Base-by-base conservation (phyloP, 495 filamentous ascomycete genomes). In the Delitschia confertaspora region DNA sequence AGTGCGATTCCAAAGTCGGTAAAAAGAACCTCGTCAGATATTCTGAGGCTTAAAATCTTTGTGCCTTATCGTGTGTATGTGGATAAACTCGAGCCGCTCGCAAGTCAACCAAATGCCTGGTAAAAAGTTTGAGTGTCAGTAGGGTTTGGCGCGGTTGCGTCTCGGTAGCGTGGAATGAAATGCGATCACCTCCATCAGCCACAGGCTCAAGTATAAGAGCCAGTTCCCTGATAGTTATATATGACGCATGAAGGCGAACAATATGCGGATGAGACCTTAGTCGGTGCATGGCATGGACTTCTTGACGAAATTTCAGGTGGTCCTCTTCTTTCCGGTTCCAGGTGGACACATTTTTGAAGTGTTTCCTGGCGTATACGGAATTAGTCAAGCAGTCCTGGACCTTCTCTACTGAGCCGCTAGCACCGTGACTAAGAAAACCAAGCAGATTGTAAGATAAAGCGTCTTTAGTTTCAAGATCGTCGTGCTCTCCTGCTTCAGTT, bases 11-110 rank as follows among this genome's bases (percentile, higher is more conserved):
- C 50, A 13, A 53, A 53, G 31, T 53, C 45, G 10, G 50, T 53
- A 18, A 43, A 53, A 2, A 53, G 5, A 6, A 44, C 30, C 0
- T 6, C 11, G 9, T 27, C 44, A 27, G 17, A 53, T 53, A 30
- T 48, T 53, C 7, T 48, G 37, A 5, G 44, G 44, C 16, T 53
- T 48, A 30, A 53, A 42, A 21, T 47, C 45, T 17, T 53, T 53
- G 34, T 53, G 50, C 8, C 50, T 24, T 8, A 53, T 33, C 13
- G 13, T 33, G 13, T 38, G 50, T n/a, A 34, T 16, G 19, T 53
- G 50, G 23, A 53, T 47, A 24, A 38, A 48, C 3, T 16, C 43
- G 17, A 53, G 32, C 44, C 45, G 16, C 6, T 6, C 11, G 33
- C 32, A 13, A 53, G 38, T 24, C 50, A 53, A 8, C 50, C 50